phyloP scores from a whole-genome alignment of 441 rosid genomes.

The Syzygium malaccense region DNA sequence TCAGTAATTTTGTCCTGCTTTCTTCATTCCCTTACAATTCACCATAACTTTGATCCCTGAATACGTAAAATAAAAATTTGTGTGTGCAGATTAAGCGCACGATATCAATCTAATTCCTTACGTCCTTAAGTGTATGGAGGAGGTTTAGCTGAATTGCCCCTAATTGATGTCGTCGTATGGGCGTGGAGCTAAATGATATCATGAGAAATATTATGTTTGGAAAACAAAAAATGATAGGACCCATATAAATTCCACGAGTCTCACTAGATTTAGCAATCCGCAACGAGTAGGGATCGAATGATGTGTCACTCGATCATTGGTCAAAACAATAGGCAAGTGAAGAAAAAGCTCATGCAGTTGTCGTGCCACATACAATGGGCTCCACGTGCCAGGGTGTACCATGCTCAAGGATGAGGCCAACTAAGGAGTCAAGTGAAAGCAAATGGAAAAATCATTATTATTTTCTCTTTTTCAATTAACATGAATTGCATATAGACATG shows the following conservation, averaged over 20 bases:
- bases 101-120: too few species aligned
- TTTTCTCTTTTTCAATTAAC: background rate
- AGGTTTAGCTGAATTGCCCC: background rate
- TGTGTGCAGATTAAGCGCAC: rapidly evolving
- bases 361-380: too few species aligned
- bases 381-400: too few species aligned
- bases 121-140: too few species aligned
- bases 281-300: background rate
- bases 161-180: background rate
- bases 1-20: too few species aligned
- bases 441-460: background rate
- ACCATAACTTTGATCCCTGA: too few species aligned
- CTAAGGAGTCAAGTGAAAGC: background rate
- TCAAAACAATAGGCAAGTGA: background rate
- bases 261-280: too few species aligned
- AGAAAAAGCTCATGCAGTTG: background rate
- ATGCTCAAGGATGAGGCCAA: too few species aligned
- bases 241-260: background rate
- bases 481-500: background rate
- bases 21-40: too few species aligned
- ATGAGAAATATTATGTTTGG: background rate
- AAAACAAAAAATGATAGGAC: background rate
- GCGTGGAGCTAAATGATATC: too few species aligned
- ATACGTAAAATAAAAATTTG: too few species aligned
- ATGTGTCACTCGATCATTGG: rapidly evolving